Conservation (phyloP, 2,329 filamentous ascomycete genomes). For the Cadophora gregata region DNA sequence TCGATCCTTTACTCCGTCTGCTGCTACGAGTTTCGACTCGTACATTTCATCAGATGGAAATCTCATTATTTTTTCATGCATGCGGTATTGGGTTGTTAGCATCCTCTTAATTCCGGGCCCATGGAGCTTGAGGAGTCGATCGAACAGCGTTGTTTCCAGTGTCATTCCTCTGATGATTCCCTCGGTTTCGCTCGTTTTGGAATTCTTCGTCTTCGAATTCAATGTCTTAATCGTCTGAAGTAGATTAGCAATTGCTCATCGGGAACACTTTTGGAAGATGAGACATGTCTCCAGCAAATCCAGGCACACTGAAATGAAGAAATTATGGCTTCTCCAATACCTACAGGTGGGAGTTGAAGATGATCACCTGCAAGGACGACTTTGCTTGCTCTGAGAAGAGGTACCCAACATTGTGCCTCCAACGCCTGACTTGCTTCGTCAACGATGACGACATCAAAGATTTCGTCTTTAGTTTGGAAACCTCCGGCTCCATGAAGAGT, state of each 20-base stretch:
- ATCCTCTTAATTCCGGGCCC: constrained; percentile 87
- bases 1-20: constrained; percentile 75
- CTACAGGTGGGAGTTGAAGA: constrained; percentile 79
- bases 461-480: constrained; percentile 76
- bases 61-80: constrained; percentile 95
- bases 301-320: not conserved
- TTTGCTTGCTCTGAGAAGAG: constrained; percentile 80
- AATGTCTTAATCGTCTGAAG: constrained; percentile 79
- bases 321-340: not conserved
- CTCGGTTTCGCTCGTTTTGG: constrained; percentile 46
- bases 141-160: constrained; percentile 91
- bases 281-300: not conserved
- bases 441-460: constrained; percentile 93
- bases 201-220: constrained; percentile 54
- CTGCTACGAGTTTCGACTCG: constrained; percentile 79
- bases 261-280: not conserved
- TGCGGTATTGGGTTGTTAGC: constrained; percentile 96
- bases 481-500: constrained; percentile 93
- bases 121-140: constrained; percentile 82
- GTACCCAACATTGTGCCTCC: constrained; percentile 97
- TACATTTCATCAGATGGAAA: constrained; percentile 93
- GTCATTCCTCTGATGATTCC: constrained; percentile 59
- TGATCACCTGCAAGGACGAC: constrained; percentile 93
- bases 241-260: not conserved
- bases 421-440: constrained; percentile 96